Evolutionary conservation across 2,329 filamentous ascomycete genomes (phyloP).

Genomic region (Cladosporium sp.): DNA sequence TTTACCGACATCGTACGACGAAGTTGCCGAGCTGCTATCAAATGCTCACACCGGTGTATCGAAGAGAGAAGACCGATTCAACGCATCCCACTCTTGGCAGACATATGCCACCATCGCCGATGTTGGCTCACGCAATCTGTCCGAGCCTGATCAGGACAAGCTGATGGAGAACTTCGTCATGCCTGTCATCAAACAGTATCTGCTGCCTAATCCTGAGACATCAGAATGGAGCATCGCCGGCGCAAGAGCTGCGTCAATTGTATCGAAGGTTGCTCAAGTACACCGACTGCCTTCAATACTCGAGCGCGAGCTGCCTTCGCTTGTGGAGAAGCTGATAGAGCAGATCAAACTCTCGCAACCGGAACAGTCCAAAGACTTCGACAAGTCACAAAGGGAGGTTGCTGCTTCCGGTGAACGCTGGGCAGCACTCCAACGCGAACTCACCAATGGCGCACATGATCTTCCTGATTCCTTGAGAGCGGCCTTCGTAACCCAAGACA

Average conservation of each 20-base stretch:
- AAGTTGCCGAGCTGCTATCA: constrained; percentile 57
- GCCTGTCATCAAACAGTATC: constrained; percentile 51
- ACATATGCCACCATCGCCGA: constrained; percentile 64
- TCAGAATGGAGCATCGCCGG: constrained; percentile 48
- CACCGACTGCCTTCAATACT: constrained; percentile 37
- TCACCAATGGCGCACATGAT: constrained; percentile 29
- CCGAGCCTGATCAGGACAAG: constrained; percentile 42
- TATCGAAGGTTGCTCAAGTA: constrained; percentile 28
- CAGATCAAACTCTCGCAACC: constrained; percentile 71
- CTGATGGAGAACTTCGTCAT: constrained; percentile 46
- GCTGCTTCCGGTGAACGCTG: constrained; percentile 61
- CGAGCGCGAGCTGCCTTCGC: constrained; percentile 53
- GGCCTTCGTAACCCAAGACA: constrained; percentile 33
- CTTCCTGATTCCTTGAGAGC: constrained; percentile 19
- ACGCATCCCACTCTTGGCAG: constrained; percentile 66
- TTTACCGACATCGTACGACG: constrained; percentile 50
- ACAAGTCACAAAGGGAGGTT: constrained; percentile 65
- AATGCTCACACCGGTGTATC: constrained; percentile 67
- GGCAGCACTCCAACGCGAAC: constrained; percentile 49
- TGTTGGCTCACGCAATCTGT: constrained; percentile 25
- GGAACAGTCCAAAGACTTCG: constrained; percentile 73
- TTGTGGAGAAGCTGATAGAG: constrained; percentile 59
- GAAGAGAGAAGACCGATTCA: constrained; percentile 67
- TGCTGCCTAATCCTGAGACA: constrained; percentile 43
- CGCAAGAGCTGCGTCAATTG: constrained; percentile 41